Evolutionary conservation across 2,329 filamentous ascomycete genomes (phyloP).

Genomic region (Neonectria ditissima): DNA sequence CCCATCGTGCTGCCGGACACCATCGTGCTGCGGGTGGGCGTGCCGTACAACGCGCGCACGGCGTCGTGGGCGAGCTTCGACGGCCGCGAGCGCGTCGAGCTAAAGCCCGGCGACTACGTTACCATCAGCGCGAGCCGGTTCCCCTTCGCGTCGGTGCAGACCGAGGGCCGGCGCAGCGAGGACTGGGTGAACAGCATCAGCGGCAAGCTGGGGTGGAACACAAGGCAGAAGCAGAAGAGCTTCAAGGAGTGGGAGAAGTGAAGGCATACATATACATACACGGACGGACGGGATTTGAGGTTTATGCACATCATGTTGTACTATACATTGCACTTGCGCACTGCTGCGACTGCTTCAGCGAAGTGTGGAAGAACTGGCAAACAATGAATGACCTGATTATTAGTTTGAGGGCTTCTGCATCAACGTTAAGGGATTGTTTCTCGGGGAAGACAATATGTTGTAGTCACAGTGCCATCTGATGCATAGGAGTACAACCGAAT

Average conservation of each 20-base stretch:
- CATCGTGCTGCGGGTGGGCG: constrained; percentile 90
- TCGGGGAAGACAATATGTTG: no score
- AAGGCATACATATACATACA: constrained; percentile 12
- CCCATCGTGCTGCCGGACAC: constrained; percentile 98
- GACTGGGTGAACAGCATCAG: constrained; percentile 88
- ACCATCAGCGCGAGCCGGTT: constrained; percentile 85
- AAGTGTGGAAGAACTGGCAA: background rate
- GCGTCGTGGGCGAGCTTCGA: constrained; percentile 98
- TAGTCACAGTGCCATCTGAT: no score
- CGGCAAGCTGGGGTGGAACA: constrained; percentile 85
- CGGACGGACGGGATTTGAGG: background rate
- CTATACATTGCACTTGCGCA: background rate
- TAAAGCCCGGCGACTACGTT: constrained; percentile 83
- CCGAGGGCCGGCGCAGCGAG: constrained; percentile 75
- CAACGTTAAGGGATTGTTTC: no score
- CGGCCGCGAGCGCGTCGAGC: constrained; percentile 86
- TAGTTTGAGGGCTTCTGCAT: no score
- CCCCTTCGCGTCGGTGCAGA: constrained; percentile 82
- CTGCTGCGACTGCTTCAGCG: background rate
- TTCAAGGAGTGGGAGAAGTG: constrained; percentile 61
- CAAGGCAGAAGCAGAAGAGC: constrained; percentile 79
- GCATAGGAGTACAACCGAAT: no score
- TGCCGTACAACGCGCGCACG: constrained; percentile 92
- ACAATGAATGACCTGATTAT: background rate
- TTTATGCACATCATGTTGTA: background rate